Percentiles rank a stretch among this genome's conserved stretches.
phyloP scores from a whole-genome alignment of 202 grass and related monocot genomes.

The Tripidium arundinaceum region DNA sequence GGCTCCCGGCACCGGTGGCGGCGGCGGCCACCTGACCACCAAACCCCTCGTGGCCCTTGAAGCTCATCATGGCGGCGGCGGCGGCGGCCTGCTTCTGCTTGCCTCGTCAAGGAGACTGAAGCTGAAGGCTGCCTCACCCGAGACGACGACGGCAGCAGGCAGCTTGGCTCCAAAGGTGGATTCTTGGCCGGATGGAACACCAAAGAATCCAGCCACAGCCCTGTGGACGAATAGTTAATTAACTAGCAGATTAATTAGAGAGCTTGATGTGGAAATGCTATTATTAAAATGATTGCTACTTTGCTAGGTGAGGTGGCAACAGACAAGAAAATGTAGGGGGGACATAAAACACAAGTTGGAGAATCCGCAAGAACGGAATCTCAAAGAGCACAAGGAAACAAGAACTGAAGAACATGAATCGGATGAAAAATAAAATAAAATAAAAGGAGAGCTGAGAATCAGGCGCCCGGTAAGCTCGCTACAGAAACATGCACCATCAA shows the following conservation, averaged over 20 bases:
- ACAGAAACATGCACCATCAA: background rate
- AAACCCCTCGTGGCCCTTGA: slow-evolving; percentile 46
- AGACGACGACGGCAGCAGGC: background rate
- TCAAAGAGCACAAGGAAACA: background rate
- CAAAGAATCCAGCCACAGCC: slow-evolving; percentile 18
- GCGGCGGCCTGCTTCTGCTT: background rate
- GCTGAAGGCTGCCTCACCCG: background rate
- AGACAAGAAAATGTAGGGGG: background rate
- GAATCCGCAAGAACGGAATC: slow-evolving; percentile 24
- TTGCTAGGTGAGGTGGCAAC: background rate
- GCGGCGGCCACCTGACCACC: slow-evolving; percentile 27
- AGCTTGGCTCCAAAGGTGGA: slow-evolving; percentile 23
- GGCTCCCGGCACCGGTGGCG: background rate
- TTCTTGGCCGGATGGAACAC: background rate
- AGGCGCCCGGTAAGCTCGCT: background rate
- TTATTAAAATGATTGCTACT: slow-evolving; percentile 6
- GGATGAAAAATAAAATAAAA: background rate
- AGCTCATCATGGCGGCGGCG: slow-evolving; percentile 40
- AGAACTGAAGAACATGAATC: background rate
- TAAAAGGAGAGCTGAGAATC: background rate
- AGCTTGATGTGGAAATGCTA: background rate
- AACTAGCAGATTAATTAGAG: background rate
- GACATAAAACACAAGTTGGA: background rate
- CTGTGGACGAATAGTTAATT: slow-evolving; percentile 34
- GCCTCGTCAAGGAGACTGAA: slow-evolving; percentile 4